phyloP scores from a whole-genome alignment of 768 basidiomycete species.

The Astraeus odoratus region DNA sequence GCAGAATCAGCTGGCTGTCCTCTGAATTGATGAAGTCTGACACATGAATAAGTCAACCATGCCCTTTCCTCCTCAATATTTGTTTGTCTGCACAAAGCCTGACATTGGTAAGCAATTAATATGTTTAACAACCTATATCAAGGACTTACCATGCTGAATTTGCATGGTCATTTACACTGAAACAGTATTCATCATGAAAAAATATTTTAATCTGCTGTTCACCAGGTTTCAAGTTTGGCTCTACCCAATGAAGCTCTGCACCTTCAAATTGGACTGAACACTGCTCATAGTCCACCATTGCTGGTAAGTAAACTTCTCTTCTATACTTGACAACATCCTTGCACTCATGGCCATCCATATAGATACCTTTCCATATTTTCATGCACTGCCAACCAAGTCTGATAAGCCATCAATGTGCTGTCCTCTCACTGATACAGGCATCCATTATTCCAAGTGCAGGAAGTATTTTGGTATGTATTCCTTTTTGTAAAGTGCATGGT shows the following conservation, averaged over 20 bases:
- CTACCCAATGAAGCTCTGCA: neutral
- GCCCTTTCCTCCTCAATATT: conserved; percentile 18
- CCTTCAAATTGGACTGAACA: neutral
- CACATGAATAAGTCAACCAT: conserved; percentile 29
- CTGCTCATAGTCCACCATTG: neutral
- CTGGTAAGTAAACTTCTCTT: neutral
- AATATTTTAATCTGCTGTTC: neutral
- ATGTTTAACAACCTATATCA: no score
- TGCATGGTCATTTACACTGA: neutral
- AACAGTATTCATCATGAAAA: neutral
- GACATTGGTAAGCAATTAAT: no score
- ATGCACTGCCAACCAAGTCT: conserved; percentile 8
- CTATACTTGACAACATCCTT: neutral
- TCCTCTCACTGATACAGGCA: no score
- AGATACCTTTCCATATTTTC: neutral
- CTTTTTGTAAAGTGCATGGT: conserved; percentile 17
- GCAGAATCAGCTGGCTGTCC: conserved; percentile 22
- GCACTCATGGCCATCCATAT: neutral
- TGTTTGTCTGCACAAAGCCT: conserved; percentile 4
- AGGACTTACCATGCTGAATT: neutral
- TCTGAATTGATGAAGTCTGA: conserved; percentile 34
- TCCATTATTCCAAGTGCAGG: conserved; percentile 22
- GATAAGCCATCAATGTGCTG: conserved; percentile 7
- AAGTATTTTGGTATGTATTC: conserved; percentile 25
- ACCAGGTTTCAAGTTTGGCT: neutral